Percentiles rank a stretch among this genome's conserved stretches.
Evolutionary conservation across 805 yeast species (phyloP).

Genomic region (Lipomyces starkeyi): DNA sequence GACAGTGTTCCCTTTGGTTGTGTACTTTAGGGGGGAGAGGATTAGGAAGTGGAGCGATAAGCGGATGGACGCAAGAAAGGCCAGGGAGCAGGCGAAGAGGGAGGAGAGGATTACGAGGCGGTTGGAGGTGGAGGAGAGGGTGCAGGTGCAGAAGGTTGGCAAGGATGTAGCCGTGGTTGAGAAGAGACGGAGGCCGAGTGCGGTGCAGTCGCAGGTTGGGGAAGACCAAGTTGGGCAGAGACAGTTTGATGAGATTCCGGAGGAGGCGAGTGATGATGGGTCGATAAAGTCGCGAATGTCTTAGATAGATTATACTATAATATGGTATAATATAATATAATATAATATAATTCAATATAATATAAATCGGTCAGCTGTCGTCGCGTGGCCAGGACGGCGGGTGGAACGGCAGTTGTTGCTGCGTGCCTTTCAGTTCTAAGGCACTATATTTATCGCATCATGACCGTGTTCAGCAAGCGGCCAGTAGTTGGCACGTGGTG

Average conservation of each 20-base stretch:
- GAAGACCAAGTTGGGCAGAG: not conserved
- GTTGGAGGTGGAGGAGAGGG: constrained; percentile 8
- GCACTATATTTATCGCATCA: too few relatives aligned
- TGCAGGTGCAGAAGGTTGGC: constrained; percentile 11
- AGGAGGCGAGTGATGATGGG: constrained; percentile 13
- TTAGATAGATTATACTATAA: too few relatives aligned
- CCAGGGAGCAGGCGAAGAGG: constrained; percentile 17
- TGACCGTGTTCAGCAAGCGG: too few relatives aligned
- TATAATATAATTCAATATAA: too few relatives aligned
- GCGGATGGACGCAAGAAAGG: constrained; percentile 25
- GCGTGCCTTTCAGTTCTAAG: too few relatives aligned
- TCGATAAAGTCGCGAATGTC: not conserved
- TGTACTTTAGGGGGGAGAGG: constrained; percentile 61
- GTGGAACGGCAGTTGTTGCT: too few relatives aligned
- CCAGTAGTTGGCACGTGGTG: too few relatives aligned
- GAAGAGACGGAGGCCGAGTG: not conserved
- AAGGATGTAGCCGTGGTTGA: constrained; percentile 7
- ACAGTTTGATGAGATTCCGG: constrained; percentile 13
- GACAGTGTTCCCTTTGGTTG: constrained; percentile 66
- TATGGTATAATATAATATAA: too few relatives aligned
- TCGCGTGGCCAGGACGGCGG: too few relatives aligned
- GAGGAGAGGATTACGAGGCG: constrained; percentile 13
- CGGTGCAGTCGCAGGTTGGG: constrained; percentile 1
- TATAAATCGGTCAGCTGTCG: too few relatives aligned
- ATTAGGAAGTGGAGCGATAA: constrained; percentile 55